Conservation (phyloP, 306 rosid species). For the Clitoria ternatea region DNA sequence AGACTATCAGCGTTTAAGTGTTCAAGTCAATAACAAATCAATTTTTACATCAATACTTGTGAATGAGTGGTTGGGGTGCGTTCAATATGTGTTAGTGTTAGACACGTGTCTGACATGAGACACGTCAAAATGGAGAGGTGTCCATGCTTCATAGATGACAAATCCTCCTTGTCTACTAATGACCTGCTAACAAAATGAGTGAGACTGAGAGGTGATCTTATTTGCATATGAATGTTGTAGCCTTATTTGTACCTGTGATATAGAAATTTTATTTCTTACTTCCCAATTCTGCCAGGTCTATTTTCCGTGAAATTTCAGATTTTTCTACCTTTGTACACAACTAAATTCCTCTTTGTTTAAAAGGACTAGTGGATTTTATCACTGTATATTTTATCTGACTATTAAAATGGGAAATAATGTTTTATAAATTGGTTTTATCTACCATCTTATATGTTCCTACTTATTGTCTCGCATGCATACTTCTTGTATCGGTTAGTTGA, state of each 20-base stretch:
- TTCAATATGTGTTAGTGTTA: no score
- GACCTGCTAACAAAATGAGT: background rate
- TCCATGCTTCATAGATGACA: no score
- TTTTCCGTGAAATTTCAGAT: background rate
- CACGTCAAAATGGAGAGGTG: no score
- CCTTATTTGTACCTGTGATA: no score
- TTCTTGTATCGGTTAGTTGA: background rate
- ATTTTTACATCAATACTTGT: no score
- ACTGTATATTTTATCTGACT: background rate
- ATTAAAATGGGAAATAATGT: background rate
- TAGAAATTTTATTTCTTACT: background rate
- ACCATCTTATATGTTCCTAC: slow-evolving; percentile 1
- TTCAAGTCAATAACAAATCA: no score
- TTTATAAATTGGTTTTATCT: background rate
- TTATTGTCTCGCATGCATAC: slow-evolving; percentile 11
- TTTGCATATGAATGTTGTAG: no score
- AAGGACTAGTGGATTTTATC: background rate
- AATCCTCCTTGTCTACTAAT: slow-evolving; percentile 4
- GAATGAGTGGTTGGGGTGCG: no score
- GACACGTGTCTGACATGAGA: no score
- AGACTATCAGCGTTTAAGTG: no score
- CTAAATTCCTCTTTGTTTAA: background rate
- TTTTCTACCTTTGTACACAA: background rate
- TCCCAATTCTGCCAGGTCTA: background rate
- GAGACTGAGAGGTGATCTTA: no score